phyloP scores from a whole-genome alignment of 1,139 yeast species.

The Zygosaccharomyces pseudobailii region DNA sequence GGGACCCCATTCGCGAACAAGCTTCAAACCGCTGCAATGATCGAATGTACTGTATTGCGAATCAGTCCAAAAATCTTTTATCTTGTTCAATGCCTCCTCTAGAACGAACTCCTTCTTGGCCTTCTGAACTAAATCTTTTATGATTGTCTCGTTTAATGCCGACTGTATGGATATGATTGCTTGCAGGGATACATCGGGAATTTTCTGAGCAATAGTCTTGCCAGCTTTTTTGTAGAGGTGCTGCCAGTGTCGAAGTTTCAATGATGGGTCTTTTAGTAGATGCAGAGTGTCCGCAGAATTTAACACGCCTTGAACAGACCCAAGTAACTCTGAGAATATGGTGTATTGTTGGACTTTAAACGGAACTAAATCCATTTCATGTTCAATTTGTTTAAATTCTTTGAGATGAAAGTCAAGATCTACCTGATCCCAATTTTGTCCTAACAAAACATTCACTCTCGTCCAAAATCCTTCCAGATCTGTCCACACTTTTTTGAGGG shows the following conservation, averaged over 20 bases:
- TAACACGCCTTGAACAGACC: conserved; percentile 40
- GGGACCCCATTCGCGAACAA: conserved; percentile 66
- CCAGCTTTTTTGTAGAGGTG: conserved; percentile 39
- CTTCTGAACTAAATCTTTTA: conserved; percentile 50
- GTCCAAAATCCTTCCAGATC: conserved; percentile 55
- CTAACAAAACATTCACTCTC: conserved; percentile 42
- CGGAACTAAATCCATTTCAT: conserved; percentile 51
- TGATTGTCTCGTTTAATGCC: conserved; percentile 40
- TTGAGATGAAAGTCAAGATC: conserved; percentile 46
- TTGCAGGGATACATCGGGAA: conserved; percentile 40
- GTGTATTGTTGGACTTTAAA: conserved; percentile 55
- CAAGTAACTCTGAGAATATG: conserved; percentile 60
- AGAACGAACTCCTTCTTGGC: conserved; percentile 74
- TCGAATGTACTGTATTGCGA: conserved; percentile 50
- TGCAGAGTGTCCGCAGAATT: conserved; percentile 41
- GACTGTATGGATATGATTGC: conserved; percentile 60
- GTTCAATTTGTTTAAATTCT: conserved; percentile 49
- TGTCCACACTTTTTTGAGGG: conserved; percentile 62
- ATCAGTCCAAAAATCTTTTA: conserved; percentile 47
- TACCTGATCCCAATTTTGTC: conserved; percentile 45
- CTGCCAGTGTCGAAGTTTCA: conserved; percentile 70
- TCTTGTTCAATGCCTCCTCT: conserved; percentile 49
- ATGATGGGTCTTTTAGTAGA: conserved; percentile 52
- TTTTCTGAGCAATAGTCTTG: conserved; percentile 10
- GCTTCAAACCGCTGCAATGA: conserved; percentile 48